Evolutionary conservation across 2,329 filamentous ascomycete species (phyloP).

Genomic region (Aspergillus texensis): DNA sequence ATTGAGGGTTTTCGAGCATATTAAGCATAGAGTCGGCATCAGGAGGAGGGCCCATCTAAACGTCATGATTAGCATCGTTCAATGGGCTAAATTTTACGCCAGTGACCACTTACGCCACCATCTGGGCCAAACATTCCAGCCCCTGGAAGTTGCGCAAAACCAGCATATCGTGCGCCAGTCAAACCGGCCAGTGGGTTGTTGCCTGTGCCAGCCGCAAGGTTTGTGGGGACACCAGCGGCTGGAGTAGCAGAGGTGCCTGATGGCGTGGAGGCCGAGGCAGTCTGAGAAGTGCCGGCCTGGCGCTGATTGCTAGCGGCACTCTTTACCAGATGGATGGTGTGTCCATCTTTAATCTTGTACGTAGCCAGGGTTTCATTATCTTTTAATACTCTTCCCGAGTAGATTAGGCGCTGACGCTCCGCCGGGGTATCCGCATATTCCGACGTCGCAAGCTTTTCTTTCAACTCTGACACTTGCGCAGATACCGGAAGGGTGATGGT

Average conservation of each 20-base stretch:
- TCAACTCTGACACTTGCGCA: slow-evolving; percentile 81
- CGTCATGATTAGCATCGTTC: slow-evolving; percentile 10
- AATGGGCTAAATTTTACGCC: background rate
- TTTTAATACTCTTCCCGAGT: slow-evolving; percentile 95
- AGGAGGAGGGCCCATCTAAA: slow-evolving; percentile 85
- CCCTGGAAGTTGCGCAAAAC: slow-evolving; percentile 84
- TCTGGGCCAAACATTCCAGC: slow-evolving; percentile 90
- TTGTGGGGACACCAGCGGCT: slow-evolving; percentile 50
- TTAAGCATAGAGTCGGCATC: slow-evolving; percentile 78
- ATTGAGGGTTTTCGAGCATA: slow-evolving; percentile 86
- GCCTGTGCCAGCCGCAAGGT: slow-evolving; percentile 57
- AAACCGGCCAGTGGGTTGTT: slow-evolving; percentile 89
- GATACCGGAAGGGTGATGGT: slow-evolving; percentile 76
- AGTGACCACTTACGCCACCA: slow-evolving; percentile 72
- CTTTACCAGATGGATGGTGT: slow-evolving; percentile 96
- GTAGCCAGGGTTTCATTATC: slow-evolving; percentile 81
- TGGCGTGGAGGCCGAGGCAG: slow-evolving; percentile 39
- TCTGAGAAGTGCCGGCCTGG: slow-evolving; percentile 57
- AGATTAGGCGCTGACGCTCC: slow-evolving; percentile 92
- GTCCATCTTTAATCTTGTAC: slow-evolving; percentile 94
- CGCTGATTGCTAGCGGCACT: slow-evolving; percentile 84
- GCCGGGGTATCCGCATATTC: slow-evolving; percentile 86
- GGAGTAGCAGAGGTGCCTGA: slow-evolving; percentile 36
- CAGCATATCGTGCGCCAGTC: slow-evolving; percentile 91
- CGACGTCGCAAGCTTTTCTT: slow-evolving; percentile 78